Base-by-base conservation (phyloP, 768 basidiomycete genomes). In the Mycena metata region DNA sequence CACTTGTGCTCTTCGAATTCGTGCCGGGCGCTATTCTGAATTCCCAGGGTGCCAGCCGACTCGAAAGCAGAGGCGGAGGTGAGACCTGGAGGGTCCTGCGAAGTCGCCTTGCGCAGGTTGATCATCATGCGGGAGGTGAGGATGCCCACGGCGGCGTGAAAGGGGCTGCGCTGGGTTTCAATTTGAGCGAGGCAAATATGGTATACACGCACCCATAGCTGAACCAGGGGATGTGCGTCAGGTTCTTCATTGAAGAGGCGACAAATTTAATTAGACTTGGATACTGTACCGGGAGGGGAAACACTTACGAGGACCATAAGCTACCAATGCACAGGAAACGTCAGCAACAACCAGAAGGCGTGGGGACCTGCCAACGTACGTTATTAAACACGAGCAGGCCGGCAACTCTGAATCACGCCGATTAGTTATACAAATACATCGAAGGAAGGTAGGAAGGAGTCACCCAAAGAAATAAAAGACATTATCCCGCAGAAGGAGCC, bases 211-310 rank as follows among this genome's bases (percentile, higher is more conserved):
- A 80, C 81, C 77, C 81, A 70, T 83, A 84, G 61, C 85, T 83
- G 66, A 86, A 85, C 85, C 85, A 86, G 5, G 85, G 85, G 39
- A 86, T 85, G 47, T 76, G 76, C 0, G 84, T 84, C 2, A 81
- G 70, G 21, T 81, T 82, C 83, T n/a, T n/a, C n/a, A n/a, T n/a
- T n/a, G n/a, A n/a, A n/a, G n/a, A n/a, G n/a, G n/a, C n/a, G n/a
- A n/a, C n/a, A n/a, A n/a, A n/a, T n/a, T n/a, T n/a, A n/a, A n/a
- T n/a, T n/a, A n/a, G n/a, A n/a, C n/a, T n/a, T 62, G 46, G 33
- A 19, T 23, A 19, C 10, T 2, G 39, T 39, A 39, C 11, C 11
- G 2, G 11, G 39, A 3, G 39, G 39, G 33, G 24, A 46, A 16
- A 13, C 21, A 21, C 64, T 19, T 46, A 70, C 69, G 42, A 71